Evolutionary conservation across 2,329 filamentous ascomycete species (phyloP).

Genomic region (Didymosphaeria variabile): DNA sequence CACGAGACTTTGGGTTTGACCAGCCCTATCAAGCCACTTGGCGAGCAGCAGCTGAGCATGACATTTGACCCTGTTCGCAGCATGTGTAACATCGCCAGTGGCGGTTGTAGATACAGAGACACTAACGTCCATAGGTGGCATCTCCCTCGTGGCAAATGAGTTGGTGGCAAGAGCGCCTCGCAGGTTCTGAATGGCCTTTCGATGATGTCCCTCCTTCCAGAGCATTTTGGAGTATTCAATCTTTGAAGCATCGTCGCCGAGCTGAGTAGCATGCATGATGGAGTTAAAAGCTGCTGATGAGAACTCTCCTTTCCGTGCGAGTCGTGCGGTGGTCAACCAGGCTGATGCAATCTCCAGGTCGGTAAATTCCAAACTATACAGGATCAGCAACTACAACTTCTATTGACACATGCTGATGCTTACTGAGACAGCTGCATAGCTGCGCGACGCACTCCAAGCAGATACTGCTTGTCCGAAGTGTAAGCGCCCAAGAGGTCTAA

Average conservation of each 20-base stretch:
- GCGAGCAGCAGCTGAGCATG: conserved; percentile 88
- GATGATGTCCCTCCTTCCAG: conserved; percentile 91
- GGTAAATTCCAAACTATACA: conserved; percentile 63
- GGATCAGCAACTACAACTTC: conserved; percentile 21
- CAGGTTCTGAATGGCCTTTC: conserved; percentile 92
- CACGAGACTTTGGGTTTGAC: conserved; percentile 85
- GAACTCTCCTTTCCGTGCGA: conserved; percentile 86
- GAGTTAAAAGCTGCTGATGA: conserved; percentile 92
- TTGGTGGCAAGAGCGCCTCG: conserved; percentile 85
- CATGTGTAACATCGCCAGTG: conserved; percentile 42
- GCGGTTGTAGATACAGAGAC: conserved; percentile 50
- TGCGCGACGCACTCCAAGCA: conserved; percentile 85
- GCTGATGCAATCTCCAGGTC: conserved; percentile 79
- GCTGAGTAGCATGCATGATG: conserved; percentile 83
- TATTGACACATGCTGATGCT: conserved; percentile 36
- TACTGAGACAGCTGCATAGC: conserved; percentile 82
- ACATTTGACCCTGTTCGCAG: conserved; percentile 71
- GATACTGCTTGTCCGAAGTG: conserved; percentile 90
- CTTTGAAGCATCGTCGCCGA: conserved; percentile 86
- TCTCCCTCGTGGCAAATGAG: conserved; percentile 68
- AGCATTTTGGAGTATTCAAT: conserved; percentile 93
- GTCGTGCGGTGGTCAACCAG: conserved; percentile 84
- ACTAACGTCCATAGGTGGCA: conserved; percentile 43
- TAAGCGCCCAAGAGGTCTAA: conserved; percentile 90
- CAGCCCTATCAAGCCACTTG: conserved; percentile 96